phyloP scores from a whole-genome alignment of 306 rosid genomes.

The Datisca glomerata region DNA sequence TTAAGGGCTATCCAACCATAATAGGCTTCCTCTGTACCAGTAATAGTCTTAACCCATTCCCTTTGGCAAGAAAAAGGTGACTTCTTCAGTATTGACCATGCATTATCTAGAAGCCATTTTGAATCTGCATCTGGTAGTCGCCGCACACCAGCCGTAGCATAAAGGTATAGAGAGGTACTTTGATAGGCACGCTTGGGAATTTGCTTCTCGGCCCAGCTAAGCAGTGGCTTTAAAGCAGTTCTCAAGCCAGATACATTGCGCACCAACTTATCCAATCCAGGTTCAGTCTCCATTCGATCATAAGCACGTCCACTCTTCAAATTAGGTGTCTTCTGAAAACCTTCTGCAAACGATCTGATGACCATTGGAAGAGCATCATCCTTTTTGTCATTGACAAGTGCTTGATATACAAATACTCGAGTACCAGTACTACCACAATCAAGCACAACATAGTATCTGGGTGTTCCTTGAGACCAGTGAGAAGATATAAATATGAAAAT shows the following conservation, averaged over 20 bases:
- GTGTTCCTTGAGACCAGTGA: constrained; percentile 51
- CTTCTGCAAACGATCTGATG: constrained; percentile 28
- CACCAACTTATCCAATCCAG: constrained; percentile 79
- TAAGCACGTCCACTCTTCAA: constrained; percentile 64
- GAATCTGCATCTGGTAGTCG: constrained; percentile 54
- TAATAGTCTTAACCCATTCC: constrained; percentile 66
- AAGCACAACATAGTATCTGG: constrained; percentile 67
- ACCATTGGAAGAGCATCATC: constrained; percentile 50
- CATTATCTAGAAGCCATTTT: constrained; percentile 67
- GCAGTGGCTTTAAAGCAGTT: constrained; percentile 57
- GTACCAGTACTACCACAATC: constrained; percentile 95
- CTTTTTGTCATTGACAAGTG: constrained; percentile 28
- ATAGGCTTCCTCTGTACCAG: constrained; percentile 90
- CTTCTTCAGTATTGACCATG: constrained; percentile 61
- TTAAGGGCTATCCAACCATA: constrained; percentile 96
- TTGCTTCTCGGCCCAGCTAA: constrained; percentile 80
- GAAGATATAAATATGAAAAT: constrained; percentile 36
- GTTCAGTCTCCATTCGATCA: constrained; percentile 87
- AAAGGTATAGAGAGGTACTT: constrained; percentile 60
- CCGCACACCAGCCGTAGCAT: constrained; percentile 94
- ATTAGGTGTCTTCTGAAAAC: constrained; percentile 22
- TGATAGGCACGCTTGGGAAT: constrained; percentile 58
- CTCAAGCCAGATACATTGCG: constrained; percentile 50
- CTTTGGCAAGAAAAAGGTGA: constrained; percentile 63
- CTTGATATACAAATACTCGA: constrained; percentile 62